Evolutionary conservation across 495 filamentous ascomycete genomes (phyloP), one percentile per base, ranked within the genome.

Genomic region (Antarctomyces pellizariae): DNA sequence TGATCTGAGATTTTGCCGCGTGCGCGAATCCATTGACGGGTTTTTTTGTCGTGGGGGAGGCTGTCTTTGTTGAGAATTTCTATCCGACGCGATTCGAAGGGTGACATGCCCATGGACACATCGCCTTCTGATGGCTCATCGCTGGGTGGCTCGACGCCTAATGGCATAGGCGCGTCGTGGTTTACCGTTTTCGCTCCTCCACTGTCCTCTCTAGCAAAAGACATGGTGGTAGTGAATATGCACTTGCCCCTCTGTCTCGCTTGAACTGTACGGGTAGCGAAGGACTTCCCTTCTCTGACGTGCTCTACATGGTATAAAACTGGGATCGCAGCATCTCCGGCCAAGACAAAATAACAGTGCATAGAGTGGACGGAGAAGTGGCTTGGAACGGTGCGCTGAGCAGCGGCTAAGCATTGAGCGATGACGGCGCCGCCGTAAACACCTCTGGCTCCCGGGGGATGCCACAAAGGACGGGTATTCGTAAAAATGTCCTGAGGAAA

Each of bases 291-390:
- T 35, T 83, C 74, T 30, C 86, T 73, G 17, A 95, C 77, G 25
- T 71, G 67, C 52, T 93, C 84, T 16, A 97, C 86, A 42, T 90
- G 71, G 43, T 80, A 97, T 30, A 93, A 53, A 36, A 97, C 75
- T 3, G 86, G 84, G 18, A 89, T 67, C 21, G 73, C 64, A 5
- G 68, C 55, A 44, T 83, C 71, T 16, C 84, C 86, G 7, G 78
- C 80, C 1, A 95, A 71, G 19, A 97, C 71, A 53, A 97, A 97
- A 59, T 92, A 97, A 62, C 84, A 93, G 59, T 97, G 86, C 78
- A 91, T 91, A 49, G 68, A 76, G 54, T 97, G 84, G 24, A 82
- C 62, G 34, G 69, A 58, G 53, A 90, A 92, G 45, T 76, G 57
- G 13, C 53, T 40, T 1, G 73, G 70, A 10, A 97, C 72, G 26